Evolutionary conservation across 306 rosid genomes (phyloP).

Genomic region (Casuarina glauca): DNA sequence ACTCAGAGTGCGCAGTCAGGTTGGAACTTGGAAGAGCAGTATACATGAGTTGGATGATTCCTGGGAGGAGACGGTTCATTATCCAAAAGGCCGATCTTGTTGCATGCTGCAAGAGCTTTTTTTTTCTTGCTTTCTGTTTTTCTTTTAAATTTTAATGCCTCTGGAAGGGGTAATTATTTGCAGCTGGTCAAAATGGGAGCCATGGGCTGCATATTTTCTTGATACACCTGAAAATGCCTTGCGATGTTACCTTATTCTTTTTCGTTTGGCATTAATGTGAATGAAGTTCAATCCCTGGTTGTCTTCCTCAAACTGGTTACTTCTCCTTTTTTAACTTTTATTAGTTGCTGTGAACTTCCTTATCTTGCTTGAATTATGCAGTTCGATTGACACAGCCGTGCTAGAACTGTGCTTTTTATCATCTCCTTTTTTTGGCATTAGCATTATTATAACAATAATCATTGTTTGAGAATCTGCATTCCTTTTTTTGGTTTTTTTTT

Average conservation of each 20-base stretch:
- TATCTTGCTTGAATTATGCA: background rate
- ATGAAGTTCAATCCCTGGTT: background rate
- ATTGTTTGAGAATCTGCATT: no score
- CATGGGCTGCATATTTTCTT: conserved; percentile 22
- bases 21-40: conserved; percentile 31
- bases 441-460: no score
- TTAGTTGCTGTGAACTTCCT: background rate
- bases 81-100: background rate
- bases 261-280: background rate
- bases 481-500: no score
- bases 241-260: background rate
- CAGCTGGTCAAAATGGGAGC: conserved; percentile 25
- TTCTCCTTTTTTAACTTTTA: background rate
- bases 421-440: no score
- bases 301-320: background rate
- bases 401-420: no score
- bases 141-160: background rate
- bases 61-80: background rate
- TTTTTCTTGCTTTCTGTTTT: background rate
- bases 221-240: conserved; percentile 13
- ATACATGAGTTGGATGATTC: background rate
- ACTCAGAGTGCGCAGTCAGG: conserved; percentile 18
- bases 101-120: conserved; percentile 3
- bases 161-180: conserved; percentile 5
- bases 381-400: background rate